Percentiles rank a stretch among this genome's conserved stretches.
Evolutionary conservation across 1,284 basidiomycete genomes (phyloP).

Genomic region (Apiotrichum domesticum): DNA sequence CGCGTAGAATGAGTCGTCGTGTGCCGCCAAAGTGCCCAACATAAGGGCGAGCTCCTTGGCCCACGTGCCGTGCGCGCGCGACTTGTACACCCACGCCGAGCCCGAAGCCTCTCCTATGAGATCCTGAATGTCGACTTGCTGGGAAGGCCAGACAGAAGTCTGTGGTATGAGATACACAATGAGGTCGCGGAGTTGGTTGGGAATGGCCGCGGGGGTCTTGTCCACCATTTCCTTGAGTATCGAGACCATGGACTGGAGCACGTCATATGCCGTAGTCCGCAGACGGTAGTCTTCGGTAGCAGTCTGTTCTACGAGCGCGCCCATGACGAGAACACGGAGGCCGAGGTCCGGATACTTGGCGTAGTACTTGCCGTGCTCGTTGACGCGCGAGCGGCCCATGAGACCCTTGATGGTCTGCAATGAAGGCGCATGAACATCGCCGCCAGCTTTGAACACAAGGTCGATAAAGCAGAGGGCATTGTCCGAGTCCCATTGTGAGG

Average conservation of each 20-base stretch:
- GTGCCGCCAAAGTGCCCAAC: constrained; percentile 58
- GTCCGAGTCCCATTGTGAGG: constrained; percentile 54
- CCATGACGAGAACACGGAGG: constrained; percentile 11
- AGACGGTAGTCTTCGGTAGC: constrained; percentile 14
- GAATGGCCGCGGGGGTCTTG: background rate
- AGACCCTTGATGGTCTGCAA: constrained; percentile 45
- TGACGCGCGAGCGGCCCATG: constrained; percentile 2
- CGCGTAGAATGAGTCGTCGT: constrained; percentile 59
- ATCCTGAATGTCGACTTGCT: background rate
- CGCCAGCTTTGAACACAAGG: constrained; percentile 52
- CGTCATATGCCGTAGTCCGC: constrained; percentile 17
- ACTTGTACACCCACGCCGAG: constrained; percentile 16
- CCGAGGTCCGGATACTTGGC: background rate
- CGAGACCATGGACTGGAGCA: constrained; percentile 12
- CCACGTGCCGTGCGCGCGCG: constrained; percentile 51
- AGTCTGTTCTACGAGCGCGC: constrained; percentile 13
- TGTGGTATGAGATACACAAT: constrained; percentile 5
- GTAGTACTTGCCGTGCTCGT: background rate
- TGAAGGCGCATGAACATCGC: constrained; percentile 35
- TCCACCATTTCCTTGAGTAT: constrained; percentile 4
- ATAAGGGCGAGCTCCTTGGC: constrained; percentile 57
- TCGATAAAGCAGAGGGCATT: constrained; percentile 70
- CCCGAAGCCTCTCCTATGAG: constrained; percentile 1
- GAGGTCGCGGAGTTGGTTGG: constrained; percentile 3
- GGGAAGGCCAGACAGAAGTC: background rate